These are phyloP conservation scores for Sarocladiaceae sp. DNA, from an alignment of 2,329 filamentous ascomycete genomes.

Conservation along the genomic window DNA sequence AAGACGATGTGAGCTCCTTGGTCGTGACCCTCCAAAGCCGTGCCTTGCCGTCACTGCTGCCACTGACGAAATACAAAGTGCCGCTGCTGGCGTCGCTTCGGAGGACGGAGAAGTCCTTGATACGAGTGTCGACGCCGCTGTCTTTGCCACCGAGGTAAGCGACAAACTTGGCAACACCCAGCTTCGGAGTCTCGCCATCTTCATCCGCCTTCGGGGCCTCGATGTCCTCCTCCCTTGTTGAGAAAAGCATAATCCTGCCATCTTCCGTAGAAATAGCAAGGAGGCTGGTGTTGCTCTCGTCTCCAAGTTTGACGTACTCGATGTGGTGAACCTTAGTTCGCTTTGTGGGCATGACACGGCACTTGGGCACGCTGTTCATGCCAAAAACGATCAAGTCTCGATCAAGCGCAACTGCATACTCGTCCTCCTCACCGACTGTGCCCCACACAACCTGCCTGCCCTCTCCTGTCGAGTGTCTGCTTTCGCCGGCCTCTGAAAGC, in stretches of 20 bases:
- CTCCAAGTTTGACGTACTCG: constrained; percentile 56
- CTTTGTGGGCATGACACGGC: constrained; percentile 56
- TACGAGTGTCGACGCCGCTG: constrained; percentile 59
- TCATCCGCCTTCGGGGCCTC: constrained; percentile 31
- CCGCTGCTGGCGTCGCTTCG: constrained; percentile 30
- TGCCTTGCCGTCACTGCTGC: constrained; percentile 80
- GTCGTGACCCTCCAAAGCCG: constrained; percentile 62
- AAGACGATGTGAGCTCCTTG: constrained; percentile 29
- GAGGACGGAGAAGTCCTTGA: constrained; percentile 83
- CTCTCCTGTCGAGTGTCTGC: constrained; percentile 71
- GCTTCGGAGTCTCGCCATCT: constrained; percentile 20
- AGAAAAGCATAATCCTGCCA: constrained; percentile 78
- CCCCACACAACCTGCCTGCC: constrained; percentile 80
- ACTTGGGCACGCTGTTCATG: constrained; percentile 78
- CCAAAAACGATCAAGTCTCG: constrained; percentile 78
- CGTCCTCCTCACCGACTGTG: constrained; percentile 59
- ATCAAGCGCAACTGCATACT: constrained; percentile 88
- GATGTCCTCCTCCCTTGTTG: constrained; percentile 51
- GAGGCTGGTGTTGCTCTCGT: constrained; percentile 32
- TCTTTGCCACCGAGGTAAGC: constrained; percentile 74
- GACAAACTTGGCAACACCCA: constrained; percentile 58
- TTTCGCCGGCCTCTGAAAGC: constrained; percentile 69
- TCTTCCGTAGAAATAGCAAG: constrained; percentile 85
- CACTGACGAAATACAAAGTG: constrained; percentile 58
- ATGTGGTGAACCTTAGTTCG: constrained; percentile 80